Conservation (phyloP, 768 basidiomycete genomes). For the Hygrophoropsis aurantiaca region DNA sequence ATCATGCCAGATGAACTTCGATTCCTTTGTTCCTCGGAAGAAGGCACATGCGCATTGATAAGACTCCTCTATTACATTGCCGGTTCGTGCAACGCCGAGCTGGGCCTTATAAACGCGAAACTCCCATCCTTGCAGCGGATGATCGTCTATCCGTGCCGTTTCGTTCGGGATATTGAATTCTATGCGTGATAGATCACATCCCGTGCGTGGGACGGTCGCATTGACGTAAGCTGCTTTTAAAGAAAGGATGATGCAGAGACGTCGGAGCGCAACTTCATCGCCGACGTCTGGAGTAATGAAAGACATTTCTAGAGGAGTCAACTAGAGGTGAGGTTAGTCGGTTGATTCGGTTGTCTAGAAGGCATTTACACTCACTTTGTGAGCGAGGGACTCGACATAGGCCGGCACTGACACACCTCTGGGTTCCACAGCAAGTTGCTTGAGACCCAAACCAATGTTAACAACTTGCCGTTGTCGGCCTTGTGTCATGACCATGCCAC, state of each 20-base stretch:
- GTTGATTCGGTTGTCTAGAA: not conserved
- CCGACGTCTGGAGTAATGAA: constrained; percentile 51
- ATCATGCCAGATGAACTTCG: constrained; percentile 72
- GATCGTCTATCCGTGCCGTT: constrained; percentile 64
- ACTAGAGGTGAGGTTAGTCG: constrained; percentile 26
- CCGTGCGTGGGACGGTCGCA: constrained; percentile 78
- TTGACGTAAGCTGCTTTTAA: constrained; percentile 82
- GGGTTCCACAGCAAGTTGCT: constrained; percentile 64
- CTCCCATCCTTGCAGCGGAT: constrained; percentile 78
- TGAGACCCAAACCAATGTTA: constrained; percentile 81
- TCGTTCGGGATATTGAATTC: constrained; percentile 75
- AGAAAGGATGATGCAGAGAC: constrained; percentile 75
- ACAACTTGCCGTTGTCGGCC: constrained; percentile 72
- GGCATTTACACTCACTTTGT: constrained; percentile 54
- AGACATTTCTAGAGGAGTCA: constrained; percentile 51
- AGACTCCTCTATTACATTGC: constrained; percentile 56
- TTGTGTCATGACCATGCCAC: constrained; percentile 87
- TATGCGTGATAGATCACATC: constrained; percentile 79
- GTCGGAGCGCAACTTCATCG: constrained; percentile 68
- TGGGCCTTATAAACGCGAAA: constrained; percentile 78
- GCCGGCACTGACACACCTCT: constrained; percentile 54
- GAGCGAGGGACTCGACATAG: constrained; percentile 73
- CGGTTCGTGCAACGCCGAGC: constrained; percentile 63
- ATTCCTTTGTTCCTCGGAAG: constrained; percentile 65
- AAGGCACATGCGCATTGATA: constrained; percentile 81